These are phyloP conservation scores for Rhododendron mucronatum DNA, from an alignment of 148 eudicot species.

Conservation along the genomic window DNA sequence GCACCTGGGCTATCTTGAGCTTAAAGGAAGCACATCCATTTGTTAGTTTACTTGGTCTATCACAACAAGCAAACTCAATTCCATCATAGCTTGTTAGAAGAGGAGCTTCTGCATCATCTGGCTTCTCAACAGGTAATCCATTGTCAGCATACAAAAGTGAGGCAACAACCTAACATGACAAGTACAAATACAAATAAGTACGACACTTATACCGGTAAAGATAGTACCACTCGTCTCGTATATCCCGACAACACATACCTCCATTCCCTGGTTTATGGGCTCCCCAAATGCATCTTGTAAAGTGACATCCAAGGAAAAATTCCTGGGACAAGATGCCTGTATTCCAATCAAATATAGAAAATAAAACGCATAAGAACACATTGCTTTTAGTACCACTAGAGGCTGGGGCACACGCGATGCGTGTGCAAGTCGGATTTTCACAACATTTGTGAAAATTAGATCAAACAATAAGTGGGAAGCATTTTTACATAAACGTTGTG, in stretches of 20 bases:
- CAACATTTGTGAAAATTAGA: too few relatives aligned
- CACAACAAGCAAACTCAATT: slow-evolving; percentile 51
- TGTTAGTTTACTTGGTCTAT: slow-evolving; percentile 55
- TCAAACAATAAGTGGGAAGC: too few relatives aligned
- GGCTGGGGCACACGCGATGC: too few relatives aligned
- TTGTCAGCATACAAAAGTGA: slow-evolving; percentile 72
- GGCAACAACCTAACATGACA: slow-evolving; percentile 59
- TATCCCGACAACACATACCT: slow-evolving; percentile 35
- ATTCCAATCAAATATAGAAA: slow-evolving; percentile 7
- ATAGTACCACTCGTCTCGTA: neutral
- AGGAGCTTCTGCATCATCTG: slow-evolving; percentile 65
- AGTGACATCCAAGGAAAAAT: slow-evolving; percentile 58
- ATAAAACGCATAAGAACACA: neutral
- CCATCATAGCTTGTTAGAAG: slow-evolving; percentile 64
- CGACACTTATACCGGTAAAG: neutral
- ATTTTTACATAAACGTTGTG: too few relatives aligned
- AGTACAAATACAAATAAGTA: neutral
- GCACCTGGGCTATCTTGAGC: slow-evolving; percentile 79
- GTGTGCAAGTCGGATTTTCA: too few relatives aligned
- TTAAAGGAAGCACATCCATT: slow-evolving; percentile 76
- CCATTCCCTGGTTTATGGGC: slow-evolving; percentile 45
- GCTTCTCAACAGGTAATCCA: slow-evolving; percentile 50
- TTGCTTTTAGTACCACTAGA: too few relatives aligned
- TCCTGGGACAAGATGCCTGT: slow-evolving; percentile 69
- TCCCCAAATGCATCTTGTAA: slow-evolving; percentile 51